Percentiles rank a stretch among this genome's conserved stretches.
phyloP scores from a whole-genome alignment of 495 filamentous ascomycete genomes.

The Aspergillus egyptiacus region DNA sequence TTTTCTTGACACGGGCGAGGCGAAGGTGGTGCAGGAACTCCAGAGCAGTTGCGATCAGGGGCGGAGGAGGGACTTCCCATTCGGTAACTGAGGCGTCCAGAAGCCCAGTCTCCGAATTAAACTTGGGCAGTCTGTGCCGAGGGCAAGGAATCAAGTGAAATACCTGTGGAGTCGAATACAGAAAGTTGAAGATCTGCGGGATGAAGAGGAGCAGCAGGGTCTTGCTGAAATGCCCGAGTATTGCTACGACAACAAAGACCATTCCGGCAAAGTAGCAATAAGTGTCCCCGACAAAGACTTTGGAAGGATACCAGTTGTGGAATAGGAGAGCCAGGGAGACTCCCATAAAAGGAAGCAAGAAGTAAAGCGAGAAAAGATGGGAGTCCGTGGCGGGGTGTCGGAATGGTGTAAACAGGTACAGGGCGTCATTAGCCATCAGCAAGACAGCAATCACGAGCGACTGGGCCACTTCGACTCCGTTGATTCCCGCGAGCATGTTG shows the following conservation, averaged over 20 bases:
- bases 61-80: constrained; percentile 66
- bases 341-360: constrained; percentile 88
- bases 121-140: constrained; percentile 81
- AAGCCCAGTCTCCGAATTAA: constrained; percentile 75
- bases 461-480: constrained; percentile 93
- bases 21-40: constrained; percentile 58
- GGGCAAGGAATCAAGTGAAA: constrained; percentile 88
- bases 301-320: constrained; percentile 96
- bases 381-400: constrained; percentile 93
- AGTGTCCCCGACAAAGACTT: constrained; percentile 94
- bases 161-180: constrained; percentile 87
- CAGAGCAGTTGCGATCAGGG: constrained; percentile 52
- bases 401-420: constrained; percentile 63
- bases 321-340: constrained; percentile 79
- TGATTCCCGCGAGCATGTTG: constrained; percentile 97
- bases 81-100: constrained; percentile 78
- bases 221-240: constrained; percentile 96
- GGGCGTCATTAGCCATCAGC: constrained; percentile 80
- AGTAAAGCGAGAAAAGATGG: constrained; percentile 91
- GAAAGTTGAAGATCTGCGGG: constrained; percentile 93
- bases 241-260: constrained; percentile 96
- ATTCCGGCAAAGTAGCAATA: constrained; percentile 99
- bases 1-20: constrained; percentile 57
- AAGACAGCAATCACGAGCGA: constrained; percentile 84
- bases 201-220: constrained; percentile 86